phyloP scores from a whole-genome alignment of 306 rosid genomes.

The Lithocarpus polystachyus region DNA sequence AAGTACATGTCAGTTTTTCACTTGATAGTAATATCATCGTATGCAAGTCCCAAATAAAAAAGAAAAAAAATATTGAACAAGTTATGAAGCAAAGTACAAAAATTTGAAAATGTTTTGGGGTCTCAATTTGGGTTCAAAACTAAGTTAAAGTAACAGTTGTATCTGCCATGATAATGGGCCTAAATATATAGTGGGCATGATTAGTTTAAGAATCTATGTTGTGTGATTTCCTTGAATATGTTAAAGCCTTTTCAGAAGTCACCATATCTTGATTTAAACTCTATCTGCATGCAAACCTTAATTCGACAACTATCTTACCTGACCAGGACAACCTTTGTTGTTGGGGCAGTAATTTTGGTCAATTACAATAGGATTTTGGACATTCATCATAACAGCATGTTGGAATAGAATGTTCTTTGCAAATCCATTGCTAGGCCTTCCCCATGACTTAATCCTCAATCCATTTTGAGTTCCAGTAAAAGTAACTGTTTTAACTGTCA shows the following conservation, averaged over 20 bases:
- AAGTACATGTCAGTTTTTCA: not conserved
- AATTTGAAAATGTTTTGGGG: too few species aligned
- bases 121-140: too few species aligned
- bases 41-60: too few species aligned
- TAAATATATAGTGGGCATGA: too few species aligned
- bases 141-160: too few species aligned
- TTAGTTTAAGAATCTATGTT: too few species aligned
- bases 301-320: slow-evolving; percentile 15
- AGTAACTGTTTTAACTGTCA: slow-evolving; percentile 41
- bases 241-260: not conserved
- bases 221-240: not conserved
- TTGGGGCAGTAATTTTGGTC: slow-evolving; percentile 59
- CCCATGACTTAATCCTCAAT: slow-evolving; percentile 57
- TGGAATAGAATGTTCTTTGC: slow-evolving; percentile 39
- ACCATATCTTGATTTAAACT: too few species aligned
- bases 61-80: too few species aligned
- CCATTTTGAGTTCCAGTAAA: slow-evolving; percentile 46
- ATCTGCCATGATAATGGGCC: too few species aligned
- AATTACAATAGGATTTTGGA: slow-evolving; percentile 43
- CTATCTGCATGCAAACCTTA: too few species aligned
- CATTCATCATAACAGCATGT: slow-evolving; percentile 34
- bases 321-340: slow-evolving; percentile 33
- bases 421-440: slow-evolving; percentile 49
- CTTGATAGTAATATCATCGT: too few species aligned
- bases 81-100: too few species aligned